Base-by-base conservation (phyloP, 768 basidiomycete species). In the Flagelloscypha sp. region DNA sequence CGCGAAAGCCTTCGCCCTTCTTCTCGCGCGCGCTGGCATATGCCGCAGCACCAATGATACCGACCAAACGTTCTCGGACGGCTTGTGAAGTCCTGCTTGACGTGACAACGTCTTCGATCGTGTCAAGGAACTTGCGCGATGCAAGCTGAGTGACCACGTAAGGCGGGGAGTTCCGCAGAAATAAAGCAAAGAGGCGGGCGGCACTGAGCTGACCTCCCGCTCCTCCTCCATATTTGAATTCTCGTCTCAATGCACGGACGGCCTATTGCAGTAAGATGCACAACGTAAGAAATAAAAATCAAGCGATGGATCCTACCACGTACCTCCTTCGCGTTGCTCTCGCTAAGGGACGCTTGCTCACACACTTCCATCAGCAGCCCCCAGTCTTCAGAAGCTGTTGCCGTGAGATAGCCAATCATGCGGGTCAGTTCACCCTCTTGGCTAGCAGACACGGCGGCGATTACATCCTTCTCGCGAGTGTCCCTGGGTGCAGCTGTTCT, bases 301-400 rank as follows among this genome's bases (percentile, higher is more conserved):
- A n/a, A n/a, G n/a, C n/a, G n/a, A n/a, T n/a, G n/a, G n/a, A n/a
- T n/a, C n/a, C n/a, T n/a, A n/a, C n/a, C n/a, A n/a, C n/a, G n/a
- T n/a, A n/a, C n/a, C n/a, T 92, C 90, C 52, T 84, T 90, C 7
- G 86, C 84, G 35, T 78, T 77, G 7, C 58, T 52, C 37, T 90
- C 85, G 46, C 50, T 82, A 2, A 72, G 56, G 1, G 84, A 84
- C 4, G 85, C 84, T 22, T 84, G 67, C 36, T 94, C 89, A 48
- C 85, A 90, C 11, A 92, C 84, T 36, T 89, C 86, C 33, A 89
- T 65, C 0, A 92, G 82, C 20, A 88, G 68, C 0, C 70, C 56
- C 80, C 84, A 87, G 50, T 89, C 84, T 52, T 89, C 85, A 3
- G 85, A 80, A 1, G 79, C 68, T 0, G 82, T 85, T 0, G 82